These are phyloP conservation scores for Aspergillus costaricaensis DNA, from an alignment of 2,329 filamentous ascomycete species.

Conservation along the genomic window DNA sequence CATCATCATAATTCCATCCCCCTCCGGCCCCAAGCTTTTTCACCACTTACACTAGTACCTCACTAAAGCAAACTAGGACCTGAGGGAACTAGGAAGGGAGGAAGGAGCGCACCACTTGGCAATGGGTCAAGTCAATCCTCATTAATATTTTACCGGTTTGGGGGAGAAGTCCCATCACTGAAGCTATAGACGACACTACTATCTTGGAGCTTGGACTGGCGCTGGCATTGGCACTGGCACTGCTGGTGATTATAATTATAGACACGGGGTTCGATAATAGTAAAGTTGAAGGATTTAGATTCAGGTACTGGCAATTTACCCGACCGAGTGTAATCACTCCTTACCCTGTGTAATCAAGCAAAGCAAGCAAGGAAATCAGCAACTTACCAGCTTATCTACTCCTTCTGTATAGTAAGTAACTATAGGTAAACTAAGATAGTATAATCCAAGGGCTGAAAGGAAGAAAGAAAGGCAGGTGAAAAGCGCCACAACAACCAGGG, in stretches of 20 bases:
- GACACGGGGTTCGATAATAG: slow-evolving; percentile 2
- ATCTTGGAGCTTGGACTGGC: neutral
- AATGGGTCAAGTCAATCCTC: neutral
- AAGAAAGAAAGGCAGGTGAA: too few relatives aligned
- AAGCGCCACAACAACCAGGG: too few relatives aligned
- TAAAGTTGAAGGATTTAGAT: too few relatives aligned
- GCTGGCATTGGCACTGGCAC: neutral
- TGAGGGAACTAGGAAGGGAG: neutral
- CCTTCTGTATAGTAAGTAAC: neutral
- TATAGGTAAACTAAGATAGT: neutral
- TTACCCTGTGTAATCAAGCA: too few relatives aligned
- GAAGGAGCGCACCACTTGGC: neutral
- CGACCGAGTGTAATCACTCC: too few relatives aligned
- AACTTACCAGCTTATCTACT: neutral
- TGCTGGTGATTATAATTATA: slow-evolving; percentile 2
- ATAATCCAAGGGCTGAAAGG: too few relatives aligned
- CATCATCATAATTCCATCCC: too few relatives aligned
- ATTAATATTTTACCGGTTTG: neutral
- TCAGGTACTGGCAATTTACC: too few relatives aligned
- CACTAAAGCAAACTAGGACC: neutral
- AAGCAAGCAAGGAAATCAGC: too few relatives aligned
- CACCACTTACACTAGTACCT: slow-evolving; percentile 16
- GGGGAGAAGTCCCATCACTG: neutral
- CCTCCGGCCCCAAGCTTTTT: slow-evolving; percentile 2
- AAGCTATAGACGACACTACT: neutral